Conservation (phyloP, 1,284 basidiomycete species). For the Vanrija sp. region DNA sequence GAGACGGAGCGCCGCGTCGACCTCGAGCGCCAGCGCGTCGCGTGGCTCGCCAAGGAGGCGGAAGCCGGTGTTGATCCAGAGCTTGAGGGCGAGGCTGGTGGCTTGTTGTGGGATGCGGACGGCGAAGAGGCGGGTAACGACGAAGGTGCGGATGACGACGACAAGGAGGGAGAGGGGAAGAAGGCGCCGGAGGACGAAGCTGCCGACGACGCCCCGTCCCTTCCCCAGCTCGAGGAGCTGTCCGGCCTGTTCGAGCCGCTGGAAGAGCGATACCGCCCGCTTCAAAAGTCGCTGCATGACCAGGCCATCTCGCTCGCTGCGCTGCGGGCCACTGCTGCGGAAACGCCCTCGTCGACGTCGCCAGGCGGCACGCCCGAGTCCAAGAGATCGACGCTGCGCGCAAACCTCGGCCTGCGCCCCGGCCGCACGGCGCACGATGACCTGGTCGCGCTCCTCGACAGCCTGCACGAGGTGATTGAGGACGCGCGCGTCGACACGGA, state of each 20-base stretch:
- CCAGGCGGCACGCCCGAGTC: constrained; percentile 3
- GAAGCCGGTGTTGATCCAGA: constrained; percentile 22
- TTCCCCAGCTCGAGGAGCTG: constrained; percentile 21
- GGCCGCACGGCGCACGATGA: constrained; percentile 20
- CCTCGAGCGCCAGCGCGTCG: constrained; percentile 52
- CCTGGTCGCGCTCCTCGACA: constrained; percentile 59
- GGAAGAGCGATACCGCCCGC: constrained; percentile 25
- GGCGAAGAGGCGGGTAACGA: constrained; percentile 5
- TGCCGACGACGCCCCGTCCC: neutral
- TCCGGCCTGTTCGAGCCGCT: constrained; percentile 30
- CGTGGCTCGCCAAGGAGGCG: constrained; percentile 45
- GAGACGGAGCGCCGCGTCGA: constrained; percentile 61
- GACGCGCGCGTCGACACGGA: constrained; percentile 81
- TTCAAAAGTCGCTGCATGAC: constrained; percentile 43
- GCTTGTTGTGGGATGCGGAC: constrained; percentile 16
- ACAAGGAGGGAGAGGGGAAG: neutral
- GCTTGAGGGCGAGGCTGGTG: neutral
- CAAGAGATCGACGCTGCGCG: constrained; percentile 16
- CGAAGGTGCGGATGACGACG: neutral
- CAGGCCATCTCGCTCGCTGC: constrained; percentile 36
- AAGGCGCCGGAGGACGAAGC: neutral
- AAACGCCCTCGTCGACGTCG: constrained; percentile 8
- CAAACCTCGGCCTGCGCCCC: constrained; percentile 20
- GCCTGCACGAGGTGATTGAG: constrained; percentile 73
- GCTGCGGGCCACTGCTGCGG: constrained; percentile 25